phyloP scores from a whole-genome alignment of 345 rosid species.

The Viola odorata region DNA sequence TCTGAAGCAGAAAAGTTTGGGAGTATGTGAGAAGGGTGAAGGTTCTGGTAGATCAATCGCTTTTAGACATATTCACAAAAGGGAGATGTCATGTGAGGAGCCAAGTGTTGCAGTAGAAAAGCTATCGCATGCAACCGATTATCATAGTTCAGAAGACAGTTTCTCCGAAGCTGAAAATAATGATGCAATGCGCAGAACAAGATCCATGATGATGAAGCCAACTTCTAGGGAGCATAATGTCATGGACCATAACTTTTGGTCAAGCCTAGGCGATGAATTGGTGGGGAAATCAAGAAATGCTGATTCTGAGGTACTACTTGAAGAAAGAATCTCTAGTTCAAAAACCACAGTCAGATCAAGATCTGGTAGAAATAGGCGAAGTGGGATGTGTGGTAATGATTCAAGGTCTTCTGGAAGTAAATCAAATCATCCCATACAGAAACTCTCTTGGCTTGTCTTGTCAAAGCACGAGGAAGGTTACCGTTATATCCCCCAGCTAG shows the following conservation, averaged over 20 bases:
- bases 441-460: conserved; percentile 23
- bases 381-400: conserved; percentile 1
- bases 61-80: conserved; percentile 7
- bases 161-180: conserved; percentile 37
- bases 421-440: conserved; percentile 11
- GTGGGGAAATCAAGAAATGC: conserved; percentile 35
- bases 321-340: conserved; percentile 10
- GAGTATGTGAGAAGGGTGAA: conserved; percentile 20
- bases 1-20: conserved; percentile 13
- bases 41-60: conserved; percentile 28
- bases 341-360: conserved; percentile 11
- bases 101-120: conserved; percentile 22
- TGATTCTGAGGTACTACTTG: conserved; percentile 5
- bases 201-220: conserved; percentile 59
- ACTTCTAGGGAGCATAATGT: conserved; percentile 35
- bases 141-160: conserved; percentile 26
- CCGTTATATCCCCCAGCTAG: conserved; percentile 26
- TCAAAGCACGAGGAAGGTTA: conserved; percentile 22
- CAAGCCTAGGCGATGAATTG: conserved; percentile 34
- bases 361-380: conserved; percentile 20
- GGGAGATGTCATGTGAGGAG: conserved; percentile 14
- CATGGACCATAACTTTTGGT: conserved; percentile 23
- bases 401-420: neutral
- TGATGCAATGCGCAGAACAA: conserved; percentile 58
- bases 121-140: conserved; percentile 16